Evolutionary conservation across 441 rosid genomes (phyloP).

Genomic region (Gossypium trilobum): DNA sequence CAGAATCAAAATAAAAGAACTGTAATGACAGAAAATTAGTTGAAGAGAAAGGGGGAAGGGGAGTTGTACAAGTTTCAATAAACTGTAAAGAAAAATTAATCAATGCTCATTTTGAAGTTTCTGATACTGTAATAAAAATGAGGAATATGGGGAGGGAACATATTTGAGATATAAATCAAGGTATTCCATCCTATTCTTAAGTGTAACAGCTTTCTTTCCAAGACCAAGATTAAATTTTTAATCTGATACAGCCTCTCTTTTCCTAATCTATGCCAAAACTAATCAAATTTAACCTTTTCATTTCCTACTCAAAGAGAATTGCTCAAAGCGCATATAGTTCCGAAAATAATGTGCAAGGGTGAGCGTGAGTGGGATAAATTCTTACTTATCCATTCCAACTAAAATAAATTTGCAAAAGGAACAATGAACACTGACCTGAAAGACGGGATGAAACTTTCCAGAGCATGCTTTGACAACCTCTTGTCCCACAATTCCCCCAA

Average conservation of each 20-base stretch:
- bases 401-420: neutral
- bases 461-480: constrained; percentile 98
- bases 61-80: neutral
- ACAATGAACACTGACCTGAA: constrained; percentile 47
- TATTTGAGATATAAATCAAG: constrained; percentile 2
- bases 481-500: constrained; percentile 97
- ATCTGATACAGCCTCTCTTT: neutral
- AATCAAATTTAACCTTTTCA: neutral
- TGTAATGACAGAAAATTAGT: constrained; percentile 22
- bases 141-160: neutral
- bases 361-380: neutral
- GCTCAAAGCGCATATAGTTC: neutral
- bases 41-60: neutral
- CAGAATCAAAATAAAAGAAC: constrained; percentile 90
- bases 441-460: constrained; percentile 91
- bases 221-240: neutral
- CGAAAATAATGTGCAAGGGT: neutral
- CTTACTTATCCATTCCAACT: neutral
- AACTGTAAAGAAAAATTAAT: neutral
- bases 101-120: neutral
- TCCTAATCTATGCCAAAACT: neutral
- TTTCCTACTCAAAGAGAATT: neutral
- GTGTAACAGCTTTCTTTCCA: neutral
- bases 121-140: neutral
- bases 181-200: neutral